phyloP scores from a whole-genome alignment of 495 filamentous ascomycete genomes.

The Xylaria scruposa region DNA sequence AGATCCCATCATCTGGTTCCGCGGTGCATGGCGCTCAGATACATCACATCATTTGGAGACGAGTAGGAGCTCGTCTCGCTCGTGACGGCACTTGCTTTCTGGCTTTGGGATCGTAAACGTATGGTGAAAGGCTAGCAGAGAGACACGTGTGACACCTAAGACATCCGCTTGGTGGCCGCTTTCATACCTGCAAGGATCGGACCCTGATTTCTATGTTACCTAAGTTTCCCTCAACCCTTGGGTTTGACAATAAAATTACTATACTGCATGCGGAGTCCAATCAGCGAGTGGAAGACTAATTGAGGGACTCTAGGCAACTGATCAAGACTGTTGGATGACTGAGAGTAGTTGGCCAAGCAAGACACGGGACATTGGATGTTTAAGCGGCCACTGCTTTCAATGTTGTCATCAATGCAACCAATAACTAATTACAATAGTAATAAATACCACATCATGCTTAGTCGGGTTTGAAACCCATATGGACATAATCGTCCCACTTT shows the following conservation, averaged over 20 bases:
- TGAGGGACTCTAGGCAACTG: background rate
- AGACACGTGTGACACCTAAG: slow-evolving; percentile 18
- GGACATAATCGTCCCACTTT: background rate
- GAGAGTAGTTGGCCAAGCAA: background rate
- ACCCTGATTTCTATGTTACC: slow-evolving; percentile 19
- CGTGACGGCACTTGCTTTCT: slow-evolving; percentile 23
- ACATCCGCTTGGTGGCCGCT: background rate
- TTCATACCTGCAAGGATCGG: slow-evolving; percentile 12
- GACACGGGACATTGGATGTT: background rate
- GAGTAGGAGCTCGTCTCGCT: slow-evolving; percentile 27
- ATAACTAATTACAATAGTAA: slow-evolving; percentile 1
- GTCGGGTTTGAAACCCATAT: background rate
- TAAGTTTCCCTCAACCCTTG: slow-evolving; percentile 8
- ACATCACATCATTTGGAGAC: slow-evolving; percentile 20
- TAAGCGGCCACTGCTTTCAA: background rate
- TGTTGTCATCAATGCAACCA: slow-evolving; percentile 2
- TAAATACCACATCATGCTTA: background rate
- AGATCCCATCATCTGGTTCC: background rate
- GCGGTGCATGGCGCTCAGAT: slow-evolving; percentile 11
- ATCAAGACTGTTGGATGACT: background rate
- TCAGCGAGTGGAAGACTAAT: background rate
- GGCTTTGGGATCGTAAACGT: slow-evolving; percentile 23
- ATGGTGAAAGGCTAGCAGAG: slow-evolving; percentile 21
- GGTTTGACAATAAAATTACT: slow-evolving; percentile 17
- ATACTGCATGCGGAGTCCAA: background rate